Evolutionary conservation across 2,329 filamentous ascomycete species (phyloP), one percentile per base, ranked within the genome.

Genomic region (Cercospora sp.): DNA sequence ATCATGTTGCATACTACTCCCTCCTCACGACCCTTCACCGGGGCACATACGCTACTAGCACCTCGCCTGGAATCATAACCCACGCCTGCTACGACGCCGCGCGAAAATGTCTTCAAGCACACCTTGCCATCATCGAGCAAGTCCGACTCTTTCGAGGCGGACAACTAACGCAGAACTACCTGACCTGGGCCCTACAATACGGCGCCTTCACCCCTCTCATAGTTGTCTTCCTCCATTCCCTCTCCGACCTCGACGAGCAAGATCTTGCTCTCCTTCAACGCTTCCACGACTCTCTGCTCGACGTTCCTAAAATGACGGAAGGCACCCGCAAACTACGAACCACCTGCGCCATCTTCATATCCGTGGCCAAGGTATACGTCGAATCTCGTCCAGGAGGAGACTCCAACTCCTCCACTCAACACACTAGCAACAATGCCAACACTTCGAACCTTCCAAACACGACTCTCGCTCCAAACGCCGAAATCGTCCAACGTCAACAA

Each of bases 191-290:
- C 12, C 60, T 69, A 1, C 26, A 66, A 3, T 69, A 69, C 60
- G 64, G 67, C 23, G 45, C 63, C 9, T 69, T 69, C 42, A 69
- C 67, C 6, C 67, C 67, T 13, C 42, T 69, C 13, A 66, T 69
- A n/a, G 67, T 69, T 10, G 67, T 69, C 31, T 69, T 69, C 36
- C 53, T 69, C 2, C 67, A 69, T 26, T 53, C 53, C 26, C 66
- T 69, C 16, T 66, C 67, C 7, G 55, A 45, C 23, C 48, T 69
- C 60, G 64, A 69, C 26, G 55, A 48, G 3, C 55, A 48, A n/a
- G 67, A 69, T 33, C 60, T 69, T 18, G 39, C 55, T 10, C 64
- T 69, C 26, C 42, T 69, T 6, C 39, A 64, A n/a, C 64, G 42
- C 42, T 69, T 69, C 28, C 59, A 69, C n/a, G 53, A 63, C 5